phyloP scores from a whole-genome alignment of 306 rosid species.

The Pyrus betulifolia region DNA sequence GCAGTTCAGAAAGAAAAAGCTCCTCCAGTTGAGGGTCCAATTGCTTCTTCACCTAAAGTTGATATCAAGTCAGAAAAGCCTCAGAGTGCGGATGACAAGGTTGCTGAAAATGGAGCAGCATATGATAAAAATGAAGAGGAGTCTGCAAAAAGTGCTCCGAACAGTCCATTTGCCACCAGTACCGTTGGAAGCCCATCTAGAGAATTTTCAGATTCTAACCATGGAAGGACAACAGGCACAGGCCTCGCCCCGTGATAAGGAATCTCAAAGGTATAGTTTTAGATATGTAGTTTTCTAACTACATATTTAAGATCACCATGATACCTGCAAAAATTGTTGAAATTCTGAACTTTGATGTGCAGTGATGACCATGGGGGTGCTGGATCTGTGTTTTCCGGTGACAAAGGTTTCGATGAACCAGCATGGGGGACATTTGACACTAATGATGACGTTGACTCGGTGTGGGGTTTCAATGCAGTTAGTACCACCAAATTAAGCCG shows the following conservation, averaged over 20 bases:
- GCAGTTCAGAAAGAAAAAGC: too few species aligned
- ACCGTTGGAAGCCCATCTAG: constrained; percentile 61
- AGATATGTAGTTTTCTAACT: neutral
- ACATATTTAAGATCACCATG: too few species aligned
- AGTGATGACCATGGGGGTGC: too few species aligned
- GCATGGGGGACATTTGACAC: too few species aligned
- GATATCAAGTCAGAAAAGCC: constrained; percentile 45
- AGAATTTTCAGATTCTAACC: constrained; percentile 44
- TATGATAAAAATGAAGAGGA: constrained; percentile 52
- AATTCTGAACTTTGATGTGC: too few species aligned
- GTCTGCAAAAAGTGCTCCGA: constrained; percentile 34
- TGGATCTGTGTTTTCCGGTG: too few species aligned
- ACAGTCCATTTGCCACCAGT: constrained; percentile 68
- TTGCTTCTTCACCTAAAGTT: constrained; percentile 35
- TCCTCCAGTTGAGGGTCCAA: too few species aligned
- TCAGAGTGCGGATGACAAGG: constrained; percentile 42
- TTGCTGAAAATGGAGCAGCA: constrained; percentile 63
- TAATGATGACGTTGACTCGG: too few species aligned
- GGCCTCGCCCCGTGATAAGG: constrained; percentile 2
- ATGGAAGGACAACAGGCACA: constrained; percentile 43
- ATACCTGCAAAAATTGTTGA: too few species aligned
- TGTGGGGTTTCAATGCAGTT: too few species aligned
- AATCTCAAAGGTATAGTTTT: neutral
- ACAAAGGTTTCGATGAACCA: too few species aligned
- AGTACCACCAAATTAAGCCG: too few species aligned